Percentiles rank a stretch among this genome's conserved stretches.
Conservation (phyloP, 192 early-diverging fungal species). For the Backusella liffmaniae region DNA sequence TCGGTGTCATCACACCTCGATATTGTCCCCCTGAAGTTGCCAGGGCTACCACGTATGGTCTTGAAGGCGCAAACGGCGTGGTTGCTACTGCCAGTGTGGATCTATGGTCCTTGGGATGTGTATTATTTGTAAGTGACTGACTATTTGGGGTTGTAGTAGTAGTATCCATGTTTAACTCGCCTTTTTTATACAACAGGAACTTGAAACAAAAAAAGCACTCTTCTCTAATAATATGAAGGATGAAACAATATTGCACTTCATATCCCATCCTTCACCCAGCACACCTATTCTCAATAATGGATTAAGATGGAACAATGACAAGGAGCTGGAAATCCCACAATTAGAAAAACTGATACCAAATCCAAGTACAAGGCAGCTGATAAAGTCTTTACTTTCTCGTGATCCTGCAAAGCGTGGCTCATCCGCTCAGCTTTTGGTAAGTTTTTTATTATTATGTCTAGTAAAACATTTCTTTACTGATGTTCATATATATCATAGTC, state of each 20-base stretch:
- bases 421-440: constrained; percentile 41
- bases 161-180: not conserved
- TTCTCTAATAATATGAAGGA: constrained; percentile 43
- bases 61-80: constrained; percentile 43
- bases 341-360: constrained; percentile 40
- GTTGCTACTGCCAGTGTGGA: constrained; percentile 49
- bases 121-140: constrained; percentile 40
- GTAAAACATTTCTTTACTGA: not conserved
- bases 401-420: constrained; percentile 42
- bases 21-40: constrained; percentile 55
- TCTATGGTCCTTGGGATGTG: constrained; percentile 51
- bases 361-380: constrained; percentile 35
- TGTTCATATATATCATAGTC: not conserved
- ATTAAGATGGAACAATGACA: constrained; percentile 38
- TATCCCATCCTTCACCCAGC: constrained; percentile 46
- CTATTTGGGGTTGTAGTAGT: not conserved
- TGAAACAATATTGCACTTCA: constrained; percentile 47
- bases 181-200: constrained; percentile 29
- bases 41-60: constrained; percentile 43
- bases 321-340: constrained; percentile 45
- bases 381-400: constrained; percentile 38
- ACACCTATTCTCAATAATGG: constrained; percentile 45
- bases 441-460: not conserved
- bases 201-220: constrained; percentile 44
- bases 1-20: constrained; percentile 46